Base-by-base conservation (phyloP, 139 green algal species). In the Picochlorum costavermella region DNA sequence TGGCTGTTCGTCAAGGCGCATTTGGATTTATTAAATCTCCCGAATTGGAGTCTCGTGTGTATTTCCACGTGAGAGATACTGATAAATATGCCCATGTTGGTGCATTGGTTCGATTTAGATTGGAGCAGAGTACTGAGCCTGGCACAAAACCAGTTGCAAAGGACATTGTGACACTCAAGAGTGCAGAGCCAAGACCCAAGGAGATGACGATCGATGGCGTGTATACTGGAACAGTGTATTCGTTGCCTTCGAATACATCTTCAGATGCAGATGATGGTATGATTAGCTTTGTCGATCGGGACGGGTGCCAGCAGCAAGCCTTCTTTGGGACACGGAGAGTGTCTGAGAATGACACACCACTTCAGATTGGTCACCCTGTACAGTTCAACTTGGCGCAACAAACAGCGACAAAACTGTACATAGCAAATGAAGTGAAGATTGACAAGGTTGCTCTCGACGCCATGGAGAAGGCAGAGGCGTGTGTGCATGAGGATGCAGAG, bases 21-120 rank as follows among this genome's bases (percentile, higher is more conserved):
- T 76, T 72, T 62, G 70, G 70, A 0, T 76, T 76, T 37, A 72
- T 76, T 63, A 76, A 76, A 63, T 57, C 48, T 56, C 49, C 25
- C n/a, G 51, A 51, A 26, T n/a, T 25, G 30, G 69, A 75, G 11
- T 46, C 53, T 14, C 70, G 70, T 37, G 65, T 67, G 50, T 76
- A 71, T 20, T 76, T 76, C 31, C 70, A 76, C 45, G 44, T 72
- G 13, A 70, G 53, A 56, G 70, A 76, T 58, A 61, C 45, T 13
- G 70, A 76, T 16, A 63, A 57, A 26, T 9, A 23, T 10, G 37
- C 53, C 2, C 12, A 23, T 48, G 48, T 44, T 46, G 56, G 55
- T 16, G 40, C 43, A 17, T 60, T 45, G n/a, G 69, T 75, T 33
- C 50, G 29, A 60, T 75, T 75, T 48, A 46, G 67, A 1, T 23